phyloP scores from a whole-genome alignment of 345 rosid species.

The Rhodomyrtus tomentosa region DNA sequence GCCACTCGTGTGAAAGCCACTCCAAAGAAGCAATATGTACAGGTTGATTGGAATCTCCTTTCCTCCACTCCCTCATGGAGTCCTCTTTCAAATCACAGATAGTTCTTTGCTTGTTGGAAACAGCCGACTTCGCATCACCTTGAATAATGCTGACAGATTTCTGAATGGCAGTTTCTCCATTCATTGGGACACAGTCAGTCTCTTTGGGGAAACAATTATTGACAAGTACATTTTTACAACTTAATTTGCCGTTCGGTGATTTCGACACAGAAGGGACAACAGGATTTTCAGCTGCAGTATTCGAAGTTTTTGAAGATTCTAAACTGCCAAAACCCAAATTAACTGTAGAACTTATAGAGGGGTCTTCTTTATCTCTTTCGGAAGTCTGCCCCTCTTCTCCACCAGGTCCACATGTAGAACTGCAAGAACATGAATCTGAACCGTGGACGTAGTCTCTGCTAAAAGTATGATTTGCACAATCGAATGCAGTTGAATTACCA shows the following conservation, averaged over 20 bases:
- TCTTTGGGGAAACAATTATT: slow-evolving; percentile 4
- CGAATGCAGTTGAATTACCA: slow-evolving; percentile 13
- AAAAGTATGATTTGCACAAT: slow-evolving; percentile 8
- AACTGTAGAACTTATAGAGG: slow-evolving; percentile 12
- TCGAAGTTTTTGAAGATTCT: slow-evolving; percentile 6
- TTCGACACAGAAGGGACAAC: slow-evolving; percentile 9
- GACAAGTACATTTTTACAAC: slow-evolving; percentile 14
- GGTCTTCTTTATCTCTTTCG: slow-evolving; percentile 18
- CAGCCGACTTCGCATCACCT: slow-evolving; percentile 12
- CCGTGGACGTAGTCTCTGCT: slow-evolving; percentile 1
- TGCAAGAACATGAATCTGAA: slow-evolving; percentile 8
- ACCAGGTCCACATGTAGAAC: slow-evolving; percentile 23
- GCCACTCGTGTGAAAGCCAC: slow-evolving; percentile 80
- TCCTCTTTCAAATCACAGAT: slow-evolving; percentile 26
- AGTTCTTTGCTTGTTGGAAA: slow-evolving; percentile 16
- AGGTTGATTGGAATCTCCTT: slow-evolving; percentile 19
- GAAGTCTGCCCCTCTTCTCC: slow-evolving; percentile 15
- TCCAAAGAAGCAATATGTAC: slow-evolving; percentile 33
- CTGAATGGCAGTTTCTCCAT: slow-evolving; percentile 15
- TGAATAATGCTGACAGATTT: slow-evolving; percentile 16
- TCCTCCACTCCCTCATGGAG: slow-evolving; percentile 17
- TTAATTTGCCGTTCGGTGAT: slow-evolving; percentile 12
- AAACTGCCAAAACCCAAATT: slow-evolving; percentile 7
- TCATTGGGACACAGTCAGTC: slow-evolving; percentile 10
- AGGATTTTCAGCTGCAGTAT: slow-evolving; percentile 10